A percentile compares a stretch with the other conserved stretches of the same genome.
These are phyloP conservation scores for Fusarium sp. DNA, from an alignment of 2,329 filamentous ascomycete species.

Conservation along the genomic window DNA sequence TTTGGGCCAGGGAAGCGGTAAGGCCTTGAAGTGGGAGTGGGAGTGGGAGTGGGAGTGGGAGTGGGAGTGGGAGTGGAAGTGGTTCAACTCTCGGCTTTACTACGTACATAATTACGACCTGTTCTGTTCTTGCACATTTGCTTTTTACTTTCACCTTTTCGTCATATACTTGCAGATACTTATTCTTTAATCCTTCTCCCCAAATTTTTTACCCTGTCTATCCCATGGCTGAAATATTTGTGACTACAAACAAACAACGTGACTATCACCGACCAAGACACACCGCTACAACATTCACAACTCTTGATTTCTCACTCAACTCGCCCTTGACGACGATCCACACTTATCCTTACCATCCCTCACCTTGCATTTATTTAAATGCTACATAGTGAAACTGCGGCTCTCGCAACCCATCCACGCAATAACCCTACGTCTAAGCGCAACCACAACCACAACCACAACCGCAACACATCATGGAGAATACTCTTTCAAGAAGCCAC, in stretches of 20 bases:
- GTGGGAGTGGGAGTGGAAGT: background rate
- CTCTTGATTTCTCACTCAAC: conserved; percentile 11
- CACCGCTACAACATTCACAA: conserved; percentile 6
- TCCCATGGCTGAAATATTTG: conserved; percentile 30
- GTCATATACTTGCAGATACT: conserved; percentile 27
- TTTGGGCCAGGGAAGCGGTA: conserved; percentile 46
- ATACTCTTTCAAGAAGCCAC: conserved; percentile 26
- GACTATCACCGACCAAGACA: conserved; percentile 25
- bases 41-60: conserved; percentile 14
- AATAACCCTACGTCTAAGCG: background rate
- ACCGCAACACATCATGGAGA: conserved; percentile 20
- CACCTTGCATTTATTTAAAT: conserved; percentile 27
- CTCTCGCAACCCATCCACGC: conserved; percentile 13
- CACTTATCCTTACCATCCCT: conserved; percentile 3
- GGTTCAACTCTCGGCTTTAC: conserved; percentile 35
- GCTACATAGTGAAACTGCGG: conserved; percentile 23
- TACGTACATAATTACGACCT: conserved; percentile 32
- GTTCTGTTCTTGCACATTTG: conserved; percentile 20
- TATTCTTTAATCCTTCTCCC: conserved; percentile 6
- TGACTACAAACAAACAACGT: conserved; percentile 20
- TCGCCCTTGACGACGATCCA: conserved; percentile 30
- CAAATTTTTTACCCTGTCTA: conserved; percentile 4
- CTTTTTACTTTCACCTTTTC: conserved; percentile 20
- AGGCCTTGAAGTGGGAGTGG: conserved; percentile 19
- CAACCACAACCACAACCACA: background rate